Evolutionary conservation across 495 filamentous ascomycete species (phyloP), one percentile per base, ranked within the genome.

Genomic region (Podospora appendiculata): DNA sequence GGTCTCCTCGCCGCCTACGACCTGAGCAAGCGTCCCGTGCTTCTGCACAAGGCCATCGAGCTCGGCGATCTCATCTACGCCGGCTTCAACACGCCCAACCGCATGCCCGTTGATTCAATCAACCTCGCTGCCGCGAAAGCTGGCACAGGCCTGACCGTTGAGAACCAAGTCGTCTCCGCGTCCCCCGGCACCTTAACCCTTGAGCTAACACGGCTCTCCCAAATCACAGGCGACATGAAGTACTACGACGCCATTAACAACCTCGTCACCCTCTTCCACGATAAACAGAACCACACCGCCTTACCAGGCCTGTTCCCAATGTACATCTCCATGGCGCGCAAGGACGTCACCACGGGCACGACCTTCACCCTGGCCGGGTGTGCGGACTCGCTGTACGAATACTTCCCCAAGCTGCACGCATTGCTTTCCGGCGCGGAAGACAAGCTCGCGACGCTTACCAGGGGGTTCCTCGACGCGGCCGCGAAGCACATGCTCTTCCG

Each of bases 361-460:
- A 58, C 61, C 18, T 97, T 85, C 58, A 85, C 83, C 0, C 70
- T 96, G 13, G 92, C 88, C 17, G 88, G 81, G 10, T 75, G 83
- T 68, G 82, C 88, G 12, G 92, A 96, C 68, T 94, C 88, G 8
- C 78, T 85, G 2, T 96, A 95, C 61, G 92, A 96, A 65, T 95
- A 96, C 64, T 67, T 97, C 39, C 87, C 91, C 14, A 97, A 82
- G 59, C 75, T 79, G 66, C 68, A 74, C 48, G 68, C 75, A 32
- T 55, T 74, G 17, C 47, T 66, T 19, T 62, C 61, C 25, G 68
- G 68, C 3, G 55, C 57, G 19, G 48, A 63, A 35, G 57, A 63
- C 17, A 50, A 64, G 13, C 71, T 68, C 58, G 52, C 64, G 65
- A 53, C 60, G 53, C 50, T 74, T 63, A 56, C 74, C 48, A 60